Evolutionary conservation across 108 stramenopile genomes (phyloP), one percentile per base, ranked within the genome.

Genomic region (Poteriospumella lacustris): DNA sequence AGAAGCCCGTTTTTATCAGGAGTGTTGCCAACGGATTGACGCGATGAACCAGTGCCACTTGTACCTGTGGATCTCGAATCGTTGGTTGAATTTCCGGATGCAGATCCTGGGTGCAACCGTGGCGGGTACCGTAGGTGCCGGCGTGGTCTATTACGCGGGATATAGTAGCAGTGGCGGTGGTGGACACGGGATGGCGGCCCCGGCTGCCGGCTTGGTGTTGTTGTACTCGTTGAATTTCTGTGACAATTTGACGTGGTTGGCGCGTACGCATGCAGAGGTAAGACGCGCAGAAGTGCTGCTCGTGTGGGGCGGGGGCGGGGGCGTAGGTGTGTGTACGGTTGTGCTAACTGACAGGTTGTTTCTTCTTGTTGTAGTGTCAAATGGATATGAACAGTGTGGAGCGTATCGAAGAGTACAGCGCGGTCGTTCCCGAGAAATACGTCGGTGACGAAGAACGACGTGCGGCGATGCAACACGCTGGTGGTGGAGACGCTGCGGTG

Each of bases 51-150:
- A 68, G 91, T 60, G 91, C 0, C 93, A 91, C 78, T 95, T 92
- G 75, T 86, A 87, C 12, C 96, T 92, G 76, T 87, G 93, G 58
- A 86, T 91, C 15, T 75, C 85, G 43, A 82, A 85, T 0, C 94
- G 92, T 78, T 99, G 97, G 97, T 85, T 99, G 34, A 94, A 92
- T 34, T 89, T 97, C 5, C 86, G 99, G 1, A 82, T 96, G 1
- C 91, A 96, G 36, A 12, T 42, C 68, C 58, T 91, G 43, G 81
- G 93, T 69, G 94, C 95, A 28, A 90, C 91, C 1, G 1, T 87
- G 47, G 88, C 93, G 52, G 88, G 87, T 38, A 70, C 75, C 58
- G 77, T 81, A 29, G 87, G 91, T 0, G 87, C 90, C 58, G 59
- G 95, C 3, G 84, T 88, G 58, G 79, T 90, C n/a, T 44, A 41